phyloP scores from a whole-genome alignment of 768 basidiomycete genomes.

The Erythrobasidium yunnanense region DNA sequence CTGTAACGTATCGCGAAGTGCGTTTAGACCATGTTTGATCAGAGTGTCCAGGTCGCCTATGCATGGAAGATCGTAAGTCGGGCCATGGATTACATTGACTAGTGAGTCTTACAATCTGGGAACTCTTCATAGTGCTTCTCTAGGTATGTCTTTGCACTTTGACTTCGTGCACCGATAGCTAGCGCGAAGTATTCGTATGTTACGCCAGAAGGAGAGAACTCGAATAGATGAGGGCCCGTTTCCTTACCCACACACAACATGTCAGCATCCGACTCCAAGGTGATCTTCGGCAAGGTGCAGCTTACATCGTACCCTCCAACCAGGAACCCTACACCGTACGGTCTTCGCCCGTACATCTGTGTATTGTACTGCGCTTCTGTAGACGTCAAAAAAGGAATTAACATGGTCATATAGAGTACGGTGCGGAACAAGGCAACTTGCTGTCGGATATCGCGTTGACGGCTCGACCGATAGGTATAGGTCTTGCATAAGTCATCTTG shows the following conservation, averaged over 20 bases:
- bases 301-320: constrained; percentile 78
- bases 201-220: constrained; percentile 94
- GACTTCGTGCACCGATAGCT: constrained; percentile 94
- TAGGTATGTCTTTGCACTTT: constrained; percentile 96
- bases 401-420: not conserved
- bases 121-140: constrained; percentile 89
- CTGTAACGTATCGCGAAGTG: constrained; percentile 89
- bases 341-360: constrained; percentile 91
- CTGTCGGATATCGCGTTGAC: constrained; percentile 91
- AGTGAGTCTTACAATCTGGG: constrained; percentile 52
- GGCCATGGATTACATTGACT: not conserved
- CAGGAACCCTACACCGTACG: constrained; percentile 97
- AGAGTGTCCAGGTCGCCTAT: constrained; percentile 74
- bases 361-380: constrained; percentile 97
- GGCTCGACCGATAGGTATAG: constrained; percentile 83
- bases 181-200: constrained; percentile 97
- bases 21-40: constrained; percentile 83
- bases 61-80: constrained; percentile 19
- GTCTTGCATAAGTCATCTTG: constrained; percentile 88
- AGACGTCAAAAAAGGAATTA: constrained; percentile 11
- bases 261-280: not conserved
- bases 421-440: constrained; percentile 45
- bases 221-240: constrained; percentile 92
- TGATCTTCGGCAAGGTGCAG: not conserved
- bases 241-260: constrained; percentile 44